Evolutionary conservation across 2,329 filamentous ascomycete genomes (phyloP).

Genomic region (Fusarium sp.): DNA sequence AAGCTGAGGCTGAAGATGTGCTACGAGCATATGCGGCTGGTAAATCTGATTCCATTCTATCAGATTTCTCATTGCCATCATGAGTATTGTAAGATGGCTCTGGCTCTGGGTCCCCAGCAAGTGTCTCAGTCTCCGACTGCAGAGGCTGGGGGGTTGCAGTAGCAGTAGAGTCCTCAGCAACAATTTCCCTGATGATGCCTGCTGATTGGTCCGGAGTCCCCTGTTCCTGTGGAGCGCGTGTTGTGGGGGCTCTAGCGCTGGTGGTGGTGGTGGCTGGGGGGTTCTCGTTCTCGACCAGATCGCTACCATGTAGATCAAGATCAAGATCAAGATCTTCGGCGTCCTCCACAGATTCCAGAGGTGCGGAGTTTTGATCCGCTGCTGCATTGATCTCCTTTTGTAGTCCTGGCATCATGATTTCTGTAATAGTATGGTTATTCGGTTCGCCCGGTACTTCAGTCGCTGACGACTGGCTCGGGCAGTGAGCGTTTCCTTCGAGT

Average conservation of each 20-base stretch:
- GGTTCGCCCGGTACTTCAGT: constrained; percentile 23
- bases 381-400: constrained; percentile 21
- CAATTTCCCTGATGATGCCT: not conserved
- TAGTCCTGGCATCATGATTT: constrained; percentile 41
- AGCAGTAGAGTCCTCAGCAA: constrained; percentile 11
- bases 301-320: not conserved
- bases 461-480: constrained; percentile 20
- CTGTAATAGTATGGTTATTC: constrained; percentile 29
- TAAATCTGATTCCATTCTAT: constrained; percentile 25
- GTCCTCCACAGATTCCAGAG: constrained; percentile 25
- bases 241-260: constrained; percentile 12
- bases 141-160: constrained; percentile 17
- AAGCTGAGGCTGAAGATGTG: constrained; percentile 10
- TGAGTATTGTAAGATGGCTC: constrained; percentile 14
- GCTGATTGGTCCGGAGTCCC: constrained; percentile 29
- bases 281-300: constrained; percentile 4
- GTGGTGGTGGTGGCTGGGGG: constrained; percentile 6
- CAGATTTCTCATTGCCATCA: constrained; percentile 24
- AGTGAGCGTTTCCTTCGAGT: constrained; percentile 38
- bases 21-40: constrained; percentile 17
- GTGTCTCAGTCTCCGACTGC: constrained; percentile 17
- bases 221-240: constrained; percentile 7
- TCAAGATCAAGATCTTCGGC: constrained; percentile 6
- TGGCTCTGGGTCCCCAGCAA: constrained; percentile 8
- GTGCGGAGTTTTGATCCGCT: constrained; percentile 8